These are phyloP conservation scores for Cladosporium halotolerans DNA, from an alignment of 2,329 filamentous ascomycete species.

Conservation along the genomic window DNA sequence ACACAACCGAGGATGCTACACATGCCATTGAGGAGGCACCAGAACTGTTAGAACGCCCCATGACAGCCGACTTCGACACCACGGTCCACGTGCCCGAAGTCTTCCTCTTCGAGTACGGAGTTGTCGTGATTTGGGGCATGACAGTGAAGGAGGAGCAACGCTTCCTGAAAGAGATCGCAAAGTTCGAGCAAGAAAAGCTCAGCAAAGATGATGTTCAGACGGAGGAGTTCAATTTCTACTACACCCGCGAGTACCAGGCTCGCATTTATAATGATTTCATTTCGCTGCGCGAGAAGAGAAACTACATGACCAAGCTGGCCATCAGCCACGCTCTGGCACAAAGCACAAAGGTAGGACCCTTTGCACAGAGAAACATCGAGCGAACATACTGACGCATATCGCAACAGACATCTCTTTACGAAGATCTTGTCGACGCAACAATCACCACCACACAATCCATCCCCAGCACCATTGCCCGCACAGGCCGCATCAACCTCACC, in stretches of 20 bases:
- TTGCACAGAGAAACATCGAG: background rate
- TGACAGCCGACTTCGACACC: slow-evolving; percentile 70
- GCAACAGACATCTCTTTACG: slow-evolving; percentile 80
- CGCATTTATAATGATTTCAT: slow-evolving; percentile 99
- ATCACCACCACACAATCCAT: slow-evolving; percentile 91
- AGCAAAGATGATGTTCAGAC: slow-evolving; percentile 84
- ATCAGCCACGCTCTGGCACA: slow-evolving; percentile 94
- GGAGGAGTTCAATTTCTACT: slow-evolving; percentile 99
- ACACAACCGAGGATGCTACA: slow-evolving; percentile 2
- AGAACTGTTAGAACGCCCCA: slow-evolving; percentile 17
- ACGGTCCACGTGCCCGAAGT: slow-evolving; percentile 87
- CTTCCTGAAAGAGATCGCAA: slow-evolving; percentile 88
- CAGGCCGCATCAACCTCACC: slow-evolving; percentile 83
- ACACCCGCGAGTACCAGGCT: slow-evolving; percentile 94
- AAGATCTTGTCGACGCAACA: slow-evolving; percentile 88
- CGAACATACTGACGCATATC: slow-evolving; percentile 5
- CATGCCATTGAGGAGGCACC: slow-evolving; percentile 1
- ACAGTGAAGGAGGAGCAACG: slow-evolving; percentile 78
- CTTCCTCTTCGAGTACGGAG: slow-evolving; percentile 95
- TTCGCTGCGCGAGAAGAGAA: slow-evolving; percentile 83
- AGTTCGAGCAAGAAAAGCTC: slow-evolving; percentile 89
- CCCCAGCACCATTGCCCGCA: slow-evolving; percentile 83
- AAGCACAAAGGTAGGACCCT: slow-evolving; percentile 68
- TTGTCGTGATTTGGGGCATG: slow-evolving; percentile 99
- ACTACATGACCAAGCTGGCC: slow-evolving; percentile 96